These are phyloP conservation scores for Striga asiatica DNA, from an alignment of 257 asterid species.

Conservation along the genomic window DNA sequence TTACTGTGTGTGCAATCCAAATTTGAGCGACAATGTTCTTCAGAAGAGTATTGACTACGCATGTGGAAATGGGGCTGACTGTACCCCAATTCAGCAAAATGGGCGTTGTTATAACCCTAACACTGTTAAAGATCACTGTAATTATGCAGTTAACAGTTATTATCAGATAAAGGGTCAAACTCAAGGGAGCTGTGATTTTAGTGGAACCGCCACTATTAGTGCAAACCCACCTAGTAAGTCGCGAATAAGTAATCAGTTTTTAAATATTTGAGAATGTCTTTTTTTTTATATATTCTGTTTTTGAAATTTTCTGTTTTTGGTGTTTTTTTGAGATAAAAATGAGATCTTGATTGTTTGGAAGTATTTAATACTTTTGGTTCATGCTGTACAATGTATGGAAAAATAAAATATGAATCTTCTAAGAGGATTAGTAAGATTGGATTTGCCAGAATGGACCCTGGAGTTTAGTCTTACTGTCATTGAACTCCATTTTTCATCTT, in stretches of 20 bases:
- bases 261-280: too few relatives aligned
- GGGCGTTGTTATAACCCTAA: conserved; percentile 70
- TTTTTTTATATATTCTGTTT: too few relatives aligned
- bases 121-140: conserved; percentile 72
- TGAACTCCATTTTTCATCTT: background rate
- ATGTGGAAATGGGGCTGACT: conserved; percentile 79
- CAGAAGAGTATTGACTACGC: conserved; percentile 83
- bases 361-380: too few relatives aligned
- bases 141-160: conserved; percentile 81
- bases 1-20: conserved; percentile 63
- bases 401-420: too few relatives aligned
- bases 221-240: conserved; percentile 40
- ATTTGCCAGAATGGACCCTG: too few relatives aligned
- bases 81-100: conserved; percentile 38
- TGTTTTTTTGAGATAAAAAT: too few relatives aligned
- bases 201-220: conserved; percentile 34
- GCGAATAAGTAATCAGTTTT: too few relatives aligned
- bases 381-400: too few relatives aligned
- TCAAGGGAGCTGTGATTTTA: conserved; percentile 59
- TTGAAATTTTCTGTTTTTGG: too few relatives aligned
- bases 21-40: conserved; percentile 27
- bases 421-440: too few relatives aligned
- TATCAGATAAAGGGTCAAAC: conserved; percentile 48
- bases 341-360: too few relatives aligned
- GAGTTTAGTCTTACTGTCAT: too few relatives aligned